Evolutionary conservation across 2,329 filamentous ascomycete genomes (phyloP), one percentile per base, ranked within the genome.

Genomic region (Aspergillus fumigatiaffinis): DNA sequence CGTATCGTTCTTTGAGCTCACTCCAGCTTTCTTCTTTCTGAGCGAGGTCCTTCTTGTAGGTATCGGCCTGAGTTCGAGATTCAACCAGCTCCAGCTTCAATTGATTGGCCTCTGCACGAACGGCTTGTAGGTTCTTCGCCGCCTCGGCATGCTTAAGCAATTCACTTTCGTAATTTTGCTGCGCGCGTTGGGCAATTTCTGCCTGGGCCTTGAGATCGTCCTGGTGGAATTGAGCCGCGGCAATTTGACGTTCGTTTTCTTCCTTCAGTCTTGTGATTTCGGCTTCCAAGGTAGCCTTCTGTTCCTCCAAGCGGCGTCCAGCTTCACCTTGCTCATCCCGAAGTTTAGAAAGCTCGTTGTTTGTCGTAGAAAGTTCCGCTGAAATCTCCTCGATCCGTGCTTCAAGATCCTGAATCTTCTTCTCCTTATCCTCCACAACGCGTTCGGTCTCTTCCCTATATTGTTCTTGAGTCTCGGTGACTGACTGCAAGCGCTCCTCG

Each of bases 101-200:
- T 64, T 90, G 81, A 68, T 96, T 94, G 73, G 90, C 84, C 63
- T 97, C 91, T 3, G 82, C 80, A 52, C 94, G 90, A 51, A 96
- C 80, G 53, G 82, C 82, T 65, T 96, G 91, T 14, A 97, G 81
- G 38, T 86, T 84, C 75, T 92, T 92, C 12, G 93, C 91, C n/a
- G 93, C 94, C 63, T 97, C 91, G 1, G 92, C 93, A 75, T 99
- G 94, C 77, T 94, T 97, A 67, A 96, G 84, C 10, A 99, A 82
- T 73, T 99, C 94, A 61, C 87, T 87, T 73, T 99, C 95, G 70
- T 99, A 99, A 65, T 94, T 92, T 70, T 96, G 89, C 71, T 99
- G 94, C 3, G 94, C 92, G 72, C 91, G 90, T 53, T 91, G 87
- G 2, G 94, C 92, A 68, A 99, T 97, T 48, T 95, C 90, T 28